Conservation (phyloP, 768 basidiomycete species). For the Aureoboletus auriporus region DNA sequence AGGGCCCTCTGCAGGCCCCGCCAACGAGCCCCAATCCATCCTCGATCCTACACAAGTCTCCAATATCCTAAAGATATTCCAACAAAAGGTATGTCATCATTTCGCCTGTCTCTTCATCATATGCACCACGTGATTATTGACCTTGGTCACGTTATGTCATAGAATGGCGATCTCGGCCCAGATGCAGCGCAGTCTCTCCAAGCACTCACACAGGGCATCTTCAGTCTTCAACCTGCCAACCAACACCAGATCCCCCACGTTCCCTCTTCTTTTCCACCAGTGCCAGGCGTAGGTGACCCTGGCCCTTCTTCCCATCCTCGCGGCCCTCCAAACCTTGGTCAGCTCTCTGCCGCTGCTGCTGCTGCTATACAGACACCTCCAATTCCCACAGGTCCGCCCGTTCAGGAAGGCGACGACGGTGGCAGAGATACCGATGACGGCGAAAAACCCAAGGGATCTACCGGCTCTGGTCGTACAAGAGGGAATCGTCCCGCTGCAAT, state of each 20-base stretch:
- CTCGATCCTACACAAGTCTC: slow-evolving; percentile 57
- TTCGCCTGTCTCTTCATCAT: not conserved
- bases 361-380: slow-evolving; percentile 44
- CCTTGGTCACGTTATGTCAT: slow-evolving; percentile 22
- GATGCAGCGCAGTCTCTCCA: slow-evolving; percentile 59
- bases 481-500: slow-evolving; percentile 56
- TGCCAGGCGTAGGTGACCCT: slow-evolving; percentile 55
- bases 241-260: slow-evolving; percentile 30
- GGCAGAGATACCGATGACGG: slow-evolving; percentile 27
- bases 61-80: slow-evolving; percentile 55
- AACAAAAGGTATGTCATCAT: slow-evolving; percentile 40
- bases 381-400: slow-evolving; percentile 13
- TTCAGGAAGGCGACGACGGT: slow-evolving; percentile 16
- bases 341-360: slow-evolving; percentile 42
- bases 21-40: slow-evolving; percentile 7
- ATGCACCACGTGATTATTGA: slow-evolving; percentile 23
- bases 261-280: slow-evolving; percentile 10
- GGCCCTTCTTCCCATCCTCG: slow-evolving; percentile 72
- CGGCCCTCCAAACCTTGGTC: slow-evolving; percentile 61
- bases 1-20: not conserved
- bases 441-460: slow-evolving; percentile 18
- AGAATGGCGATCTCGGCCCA: slow-evolving; percentile 53
- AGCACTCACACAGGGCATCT: slow-evolving; percentile 45
- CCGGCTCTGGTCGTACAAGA: slow-evolving; percentile 40
- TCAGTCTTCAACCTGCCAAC: slow-evolving; percentile 18